Evolutionary conservation across 2,329 filamentous ascomycete species (phyloP).

Genomic region (Fusarium sp.): DNA sequence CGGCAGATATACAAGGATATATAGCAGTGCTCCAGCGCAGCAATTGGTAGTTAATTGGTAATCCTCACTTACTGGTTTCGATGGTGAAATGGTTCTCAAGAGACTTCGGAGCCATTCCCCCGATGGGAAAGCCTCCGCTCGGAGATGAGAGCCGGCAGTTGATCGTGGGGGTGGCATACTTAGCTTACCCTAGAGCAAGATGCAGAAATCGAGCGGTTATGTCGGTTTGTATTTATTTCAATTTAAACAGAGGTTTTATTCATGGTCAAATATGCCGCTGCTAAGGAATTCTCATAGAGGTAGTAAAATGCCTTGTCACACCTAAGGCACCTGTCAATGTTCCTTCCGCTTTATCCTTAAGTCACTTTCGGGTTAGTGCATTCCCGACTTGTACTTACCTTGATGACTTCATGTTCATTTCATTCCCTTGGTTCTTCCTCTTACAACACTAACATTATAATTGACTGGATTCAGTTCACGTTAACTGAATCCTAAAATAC

Average conservation of each 20-base stretch:
- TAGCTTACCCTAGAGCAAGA: neutral
- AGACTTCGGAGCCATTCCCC: constrained; percentile 37
- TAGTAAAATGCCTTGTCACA: no score
- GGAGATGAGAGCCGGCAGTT: constrained; percentile 36
- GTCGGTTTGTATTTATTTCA: no score
- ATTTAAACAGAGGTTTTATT: no score
- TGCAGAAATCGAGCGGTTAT: no score
- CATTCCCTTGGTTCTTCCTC: neutral
- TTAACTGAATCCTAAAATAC: neutral
- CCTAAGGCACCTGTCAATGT: no score
- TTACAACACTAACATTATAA: neutral
- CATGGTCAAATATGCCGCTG: no score
- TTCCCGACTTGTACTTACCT: neutral
- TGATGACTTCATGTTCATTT: no score
- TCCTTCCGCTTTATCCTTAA: no score
- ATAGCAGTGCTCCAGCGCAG: neutral
- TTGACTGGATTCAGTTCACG: neutral
- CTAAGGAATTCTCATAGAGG: no score
- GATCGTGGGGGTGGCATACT: constrained; percentile 16
- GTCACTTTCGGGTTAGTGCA: neutral
- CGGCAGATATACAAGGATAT: neutral
- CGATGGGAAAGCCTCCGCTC: constrained; percentile 40
- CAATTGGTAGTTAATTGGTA: neutral
- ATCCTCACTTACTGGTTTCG: neutral
- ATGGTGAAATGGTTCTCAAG: constrained; percentile 12